These are phyloP conservation scores for Botryotinia convoluta DNA, from an alignment of 2,329 filamentous ascomycete genomes.

Conservation along the genomic window DNA sequence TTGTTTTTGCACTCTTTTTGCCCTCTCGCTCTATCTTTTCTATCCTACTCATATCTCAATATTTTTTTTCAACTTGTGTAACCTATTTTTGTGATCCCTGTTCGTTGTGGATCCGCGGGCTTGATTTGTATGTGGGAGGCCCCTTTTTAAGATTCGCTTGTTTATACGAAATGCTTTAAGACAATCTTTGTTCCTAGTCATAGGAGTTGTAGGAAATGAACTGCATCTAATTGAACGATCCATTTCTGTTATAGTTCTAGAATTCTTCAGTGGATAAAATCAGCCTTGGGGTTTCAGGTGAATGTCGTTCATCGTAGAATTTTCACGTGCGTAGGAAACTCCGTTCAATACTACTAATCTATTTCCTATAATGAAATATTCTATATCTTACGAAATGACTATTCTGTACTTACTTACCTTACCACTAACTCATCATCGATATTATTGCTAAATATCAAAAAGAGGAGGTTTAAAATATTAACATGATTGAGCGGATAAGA, in stretches of 20 bases:
- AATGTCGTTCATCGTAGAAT: neutral
- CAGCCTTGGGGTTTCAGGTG: neutral
- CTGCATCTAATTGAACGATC: neutral
- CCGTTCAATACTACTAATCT: neutral
- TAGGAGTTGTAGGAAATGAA: neutral
- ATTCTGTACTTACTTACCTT: neutral
- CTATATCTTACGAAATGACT: neutral
- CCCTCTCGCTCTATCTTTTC: neutral
- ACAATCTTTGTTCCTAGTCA: neutral
- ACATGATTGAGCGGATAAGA: neutral
- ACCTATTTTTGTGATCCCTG: neutral
- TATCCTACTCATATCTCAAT: no score
- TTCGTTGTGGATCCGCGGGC: neutral
- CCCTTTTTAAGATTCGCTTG: conserved; percentile 15
- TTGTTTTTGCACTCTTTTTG: neutral
- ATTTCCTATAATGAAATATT: neutral
- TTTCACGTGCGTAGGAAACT: neutral
- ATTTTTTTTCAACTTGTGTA: neutral
- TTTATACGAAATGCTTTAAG: neutral
- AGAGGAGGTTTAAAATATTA: neutral
- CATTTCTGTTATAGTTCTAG: neutral
- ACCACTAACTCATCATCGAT: neutral
- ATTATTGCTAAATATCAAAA: neutral
- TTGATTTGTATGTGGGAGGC: neutral
- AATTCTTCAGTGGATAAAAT: neutral